phyloP scores from a whole-genome alignment of 2,329 filamentous ascomycete genomes.

The Xylaria sp. region DNA sequence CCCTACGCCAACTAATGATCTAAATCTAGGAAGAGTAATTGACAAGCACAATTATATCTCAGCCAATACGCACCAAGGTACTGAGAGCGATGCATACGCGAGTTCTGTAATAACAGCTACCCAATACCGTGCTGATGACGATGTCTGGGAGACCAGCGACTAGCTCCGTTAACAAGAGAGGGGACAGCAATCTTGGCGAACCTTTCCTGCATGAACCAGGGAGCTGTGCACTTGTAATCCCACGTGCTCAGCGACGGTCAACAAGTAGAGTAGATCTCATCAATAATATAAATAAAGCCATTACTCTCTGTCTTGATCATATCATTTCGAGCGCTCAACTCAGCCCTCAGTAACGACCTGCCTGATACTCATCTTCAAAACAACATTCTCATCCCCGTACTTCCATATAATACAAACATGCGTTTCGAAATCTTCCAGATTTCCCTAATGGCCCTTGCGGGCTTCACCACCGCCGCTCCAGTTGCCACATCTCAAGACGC shows the following conservation, averaged over 20 bases:
- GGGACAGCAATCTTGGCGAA: not conserved
- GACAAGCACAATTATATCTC: not conserved
- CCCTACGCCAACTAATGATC: not conserved
- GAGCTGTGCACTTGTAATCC: not conserved
- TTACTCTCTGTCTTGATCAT: not conserved
- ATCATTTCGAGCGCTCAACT: not conserved
- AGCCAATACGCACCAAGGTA: not conserved
- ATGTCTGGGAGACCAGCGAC: not conserved
- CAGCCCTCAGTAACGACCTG: not conserved
- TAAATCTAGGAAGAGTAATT: not conserved
- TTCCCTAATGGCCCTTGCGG: conserved; percentile 12
- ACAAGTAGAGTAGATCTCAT: not conserved
- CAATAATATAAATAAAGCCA: conserved; percentile 14
- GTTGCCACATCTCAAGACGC: conserved; percentile 6
- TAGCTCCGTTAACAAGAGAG: not conserved
- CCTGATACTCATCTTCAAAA: not conserved
- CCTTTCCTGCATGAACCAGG: not conserved
- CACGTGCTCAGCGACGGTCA: not conserved
- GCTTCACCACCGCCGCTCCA: conserved; percentile 19
- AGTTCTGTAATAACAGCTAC: not conserved
- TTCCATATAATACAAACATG: conserved; percentile 6
- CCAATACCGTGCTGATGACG: not conserved
- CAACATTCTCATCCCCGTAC: not conserved
- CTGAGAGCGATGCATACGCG: not conserved
- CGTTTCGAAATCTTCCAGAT: conserved; percentile 17